Percentiles rank a stretch among this genome's conserved stretches.
Conservation (phyloP, 2,329 filamentous ascomycete genomes). For the Pestalotiopsis fici region DNA sequence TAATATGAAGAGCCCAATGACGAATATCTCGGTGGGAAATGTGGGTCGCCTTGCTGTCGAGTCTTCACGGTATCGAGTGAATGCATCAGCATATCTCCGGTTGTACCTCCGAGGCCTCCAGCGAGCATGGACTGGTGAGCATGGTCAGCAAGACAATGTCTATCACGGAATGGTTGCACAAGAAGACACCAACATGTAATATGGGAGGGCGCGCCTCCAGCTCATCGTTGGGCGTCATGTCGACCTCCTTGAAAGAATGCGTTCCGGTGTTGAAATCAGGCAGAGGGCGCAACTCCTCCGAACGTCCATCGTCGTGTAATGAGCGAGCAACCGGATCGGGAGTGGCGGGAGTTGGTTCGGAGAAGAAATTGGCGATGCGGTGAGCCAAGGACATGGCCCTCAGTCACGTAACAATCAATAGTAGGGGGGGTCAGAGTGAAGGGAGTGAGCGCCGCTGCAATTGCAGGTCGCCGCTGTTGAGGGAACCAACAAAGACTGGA, state of each 20-base stretch:
- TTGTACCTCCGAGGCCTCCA: constrained; percentile 88
- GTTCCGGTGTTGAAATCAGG: constrained; percentile 27
- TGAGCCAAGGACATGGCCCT: constrained; percentile 59
- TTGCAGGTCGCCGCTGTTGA: not conserved
- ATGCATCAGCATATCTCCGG: constrained; percentile 97
- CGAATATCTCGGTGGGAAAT: constrained; percentile 89
- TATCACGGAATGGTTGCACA: constrained; percentile 15
- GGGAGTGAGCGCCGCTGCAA: not conserved
- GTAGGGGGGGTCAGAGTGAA: not conserved
- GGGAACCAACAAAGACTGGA: not conserved
- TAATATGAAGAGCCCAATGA: constrained; percentile 88
- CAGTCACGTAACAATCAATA: not conserved
- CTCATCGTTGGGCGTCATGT: constrained; percentile 42
- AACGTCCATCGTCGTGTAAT: constrained; percentile 35
- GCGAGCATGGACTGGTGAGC: constrained; percentile 82
- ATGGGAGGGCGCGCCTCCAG: constrained; percentile 62
- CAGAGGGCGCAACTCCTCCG: constrained; percentile 25
- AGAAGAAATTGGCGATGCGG: constrained; percentile 52
- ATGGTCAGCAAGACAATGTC: constrained; percentile 17
- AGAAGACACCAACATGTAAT: constrained; percentile 55
- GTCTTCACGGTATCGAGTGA: constrained; percentile 99
- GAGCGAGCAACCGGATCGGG: constrained; percentile 27
- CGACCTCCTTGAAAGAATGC: constrained; percentile 11
- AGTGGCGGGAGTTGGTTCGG: constrained; percentile 36
- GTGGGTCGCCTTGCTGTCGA: constrained; percentile 92